Conservation (phyloP, 768 basidiomycete species). For the Russula foetens region DNA sequence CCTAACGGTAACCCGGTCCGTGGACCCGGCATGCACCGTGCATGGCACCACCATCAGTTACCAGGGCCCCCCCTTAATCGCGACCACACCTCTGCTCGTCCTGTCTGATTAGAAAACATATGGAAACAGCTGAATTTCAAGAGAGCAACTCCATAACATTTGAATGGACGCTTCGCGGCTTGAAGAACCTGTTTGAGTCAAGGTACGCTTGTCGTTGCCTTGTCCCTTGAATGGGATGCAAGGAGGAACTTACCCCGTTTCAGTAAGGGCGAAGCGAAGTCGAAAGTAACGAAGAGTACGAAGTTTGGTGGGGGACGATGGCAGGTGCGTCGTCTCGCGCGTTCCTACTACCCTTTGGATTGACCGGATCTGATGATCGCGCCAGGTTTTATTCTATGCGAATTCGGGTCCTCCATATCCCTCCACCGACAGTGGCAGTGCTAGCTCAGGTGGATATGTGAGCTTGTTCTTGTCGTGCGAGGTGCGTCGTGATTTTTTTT, state of each 20-base stretch:
- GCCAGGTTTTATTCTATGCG: slow-evolving; percentile 73
- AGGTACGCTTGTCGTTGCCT: slow-evolving; percentile 34
- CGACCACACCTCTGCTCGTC: not conserved
- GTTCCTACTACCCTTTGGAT: slow-evolving; percentile 12
- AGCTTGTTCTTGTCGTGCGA: slow-evolving; percentile 80
- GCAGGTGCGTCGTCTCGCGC: slow-evolving; percentile 42
- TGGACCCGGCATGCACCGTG: not conserved
- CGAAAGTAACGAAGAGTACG: slow-evolving; percentile 66
- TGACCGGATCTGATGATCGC: slow-evolving; percentile 3
- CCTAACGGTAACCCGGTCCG: not conserved
- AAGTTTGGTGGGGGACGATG: slow-evolving; percentile 71
- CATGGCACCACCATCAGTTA: not conserved
- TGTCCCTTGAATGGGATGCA: not conserved
- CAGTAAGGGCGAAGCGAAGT: slow-evolving; percentile 68
- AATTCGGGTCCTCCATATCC: slow-evolving; percentile 51
- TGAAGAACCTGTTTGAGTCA: slow-evolving; percentile 67
- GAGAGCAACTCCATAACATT: slow-evolving; percentile 54
- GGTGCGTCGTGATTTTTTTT: slow-evolving; percentile 35
- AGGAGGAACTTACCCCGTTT: not conserved
- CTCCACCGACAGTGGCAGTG: slow-evolving; percentile 32
- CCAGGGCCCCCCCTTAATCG: not conserved
- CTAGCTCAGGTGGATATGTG: slow-evolving; percentile 44
- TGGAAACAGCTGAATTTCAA: slow-evolving; percentile 33
- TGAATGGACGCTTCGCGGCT: slow-evolving; percentile 70
- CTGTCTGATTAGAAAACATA: not conserved